These are phyloP conservation scores for Tricholoma terreum DNA, from an alignment of 768 basidiomycete species.

Conservation along the genomic window DNA sequence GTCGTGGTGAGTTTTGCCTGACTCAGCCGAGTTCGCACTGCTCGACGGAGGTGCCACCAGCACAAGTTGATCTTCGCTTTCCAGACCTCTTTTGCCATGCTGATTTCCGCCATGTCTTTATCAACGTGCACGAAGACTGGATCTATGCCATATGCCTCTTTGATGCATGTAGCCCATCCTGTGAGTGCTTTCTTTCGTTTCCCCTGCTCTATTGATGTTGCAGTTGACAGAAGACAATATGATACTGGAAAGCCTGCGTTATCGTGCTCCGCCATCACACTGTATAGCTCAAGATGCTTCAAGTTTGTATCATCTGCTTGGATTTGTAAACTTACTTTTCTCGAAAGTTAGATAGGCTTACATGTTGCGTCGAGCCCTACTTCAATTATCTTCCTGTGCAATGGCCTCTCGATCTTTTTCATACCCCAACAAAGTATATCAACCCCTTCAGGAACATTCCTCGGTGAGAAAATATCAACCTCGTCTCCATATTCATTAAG, in stretches of 20 bases:
- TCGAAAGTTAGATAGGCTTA: slow-evolving; percentile 6
- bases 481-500: slow-evolving; percentile 13
- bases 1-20: slow-evolving; percentile 21
- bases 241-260: slow-evolving; percentile 24
- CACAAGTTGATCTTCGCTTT: slow-evolving; percentile 20
- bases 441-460: slow-evolving; percentile 16
- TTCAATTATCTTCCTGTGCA: slow-evolving; percentile 15
- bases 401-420: slow-evolving; percentile 10
- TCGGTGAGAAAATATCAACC: slow-evolving; percentile 10
- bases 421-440: too few species aligned
- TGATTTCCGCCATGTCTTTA: slow-evolving; percentile 20
- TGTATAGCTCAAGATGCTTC: too few species aligned
- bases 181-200: slow-evolving; percentile 20
- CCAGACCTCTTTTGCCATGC: slow-evolving; percentile 11
- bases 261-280: too few species aligned
- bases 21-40: slow-evolving; percentile 13
- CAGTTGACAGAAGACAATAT: slow-evolving; percentile 24
- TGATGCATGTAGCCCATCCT: slow-evolving; percentile 12
- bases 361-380: slow-evolving; percentile 19
- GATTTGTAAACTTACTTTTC: neutral
- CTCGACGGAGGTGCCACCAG: slow-evolving; percentile 22
- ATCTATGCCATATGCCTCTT: slow-evolving; percentile 10
- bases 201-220: slow-evolving; percentile 15
- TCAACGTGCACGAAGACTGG: slow-evolving; percentile 15
- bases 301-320: slow-evolving; percentile 23